Conservation (phyloP, 1,284 basidiomycete species). For the Sutorius eximius region DNA sequence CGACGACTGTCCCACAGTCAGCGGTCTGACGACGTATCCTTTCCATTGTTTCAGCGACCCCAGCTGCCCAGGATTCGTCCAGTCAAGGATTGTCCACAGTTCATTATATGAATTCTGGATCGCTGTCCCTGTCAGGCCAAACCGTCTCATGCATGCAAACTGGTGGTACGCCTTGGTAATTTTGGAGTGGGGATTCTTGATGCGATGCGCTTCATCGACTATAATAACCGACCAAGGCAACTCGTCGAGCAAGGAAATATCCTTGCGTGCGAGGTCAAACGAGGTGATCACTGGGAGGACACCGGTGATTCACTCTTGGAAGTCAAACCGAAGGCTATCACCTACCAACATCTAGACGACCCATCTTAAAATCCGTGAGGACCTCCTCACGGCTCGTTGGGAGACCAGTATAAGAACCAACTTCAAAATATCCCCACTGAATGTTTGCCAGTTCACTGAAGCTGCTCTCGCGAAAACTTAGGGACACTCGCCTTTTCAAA, state of each 20-base stretch:
- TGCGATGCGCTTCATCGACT: constrained; percentile 80
- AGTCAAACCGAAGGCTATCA: constrained; percentile 9
- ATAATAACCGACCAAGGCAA: constrained; percentile 71
- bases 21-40: constrained; percentile 60
- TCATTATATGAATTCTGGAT: constrained; percentile 87
- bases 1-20: constrained; percentile 68
- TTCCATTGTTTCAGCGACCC: constrained; percentile 73
- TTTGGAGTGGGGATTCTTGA: constrained; percentile 72
- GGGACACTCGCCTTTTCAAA: constrained; percentile 58
- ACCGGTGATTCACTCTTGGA: background rate
- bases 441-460: background rate
- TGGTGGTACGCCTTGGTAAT: constrained; percentile 63
- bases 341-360: constrained; percentile 73
- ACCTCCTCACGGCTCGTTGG: constrained; percentile 51
- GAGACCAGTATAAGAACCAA: constrained; percentile 61
- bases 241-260: constrained; percentile 64
- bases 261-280: constrained; percentile 65
- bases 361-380: constrained; percentile 68
- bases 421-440: constrained; percentile 82
- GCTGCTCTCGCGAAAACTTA: background rate
- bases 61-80: constrained; percentile 71
- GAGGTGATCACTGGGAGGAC: constrained; percentile 60
- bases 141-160: constrained; percentile 62
- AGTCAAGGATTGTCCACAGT: constrained; percentile 80
- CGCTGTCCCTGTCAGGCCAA: constrained; percentile 80